Evolutionary conservation across 2,329 filamentous ascomycete genomes (phyloP), one percentile per base, ranked within the genome.

Genomic region (Penicillium sp.): DNA sequence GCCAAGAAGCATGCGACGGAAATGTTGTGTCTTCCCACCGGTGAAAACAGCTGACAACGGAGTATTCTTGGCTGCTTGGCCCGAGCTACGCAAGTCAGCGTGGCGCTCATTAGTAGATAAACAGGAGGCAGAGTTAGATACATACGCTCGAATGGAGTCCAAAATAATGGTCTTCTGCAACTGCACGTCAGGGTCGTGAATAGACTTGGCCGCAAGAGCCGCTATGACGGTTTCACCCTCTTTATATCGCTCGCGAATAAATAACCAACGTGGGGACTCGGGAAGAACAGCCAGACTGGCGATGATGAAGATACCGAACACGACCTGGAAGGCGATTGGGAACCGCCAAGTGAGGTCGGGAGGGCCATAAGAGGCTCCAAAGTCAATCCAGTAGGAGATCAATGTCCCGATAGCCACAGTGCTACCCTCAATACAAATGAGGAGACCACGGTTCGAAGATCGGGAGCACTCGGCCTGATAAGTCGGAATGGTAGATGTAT

Each of bases 121-220:
- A 2, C 38, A 10, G 7, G 18, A 8, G 23, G 16, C 4, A 23
- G 18, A 12, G 4, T 36, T 15, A 15, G 34, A n/a, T 23, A 42
- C 21, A 13, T 42, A 42, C 38, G 79, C 79, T 24, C 76, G 75
- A 58, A 87, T 84, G 3, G 79, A 81, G 64, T 89, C 85, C 28
- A 81, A 68, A 21, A 87, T 83, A 0, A 85, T 83, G 45, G 82
- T 80, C 58, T 79, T 76, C 65, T 51, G 49, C 4, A 47, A 34
- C 8, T n/a, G 23, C 5, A 82, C 82, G 59, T 85, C 78, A 4
- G 77, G 69, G 54, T 80, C 77, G 47, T 82, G 76, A 2, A 77
- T 52, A 34, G 78, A 48, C 18, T 70, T 63, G 16, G 73, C 76
- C 43, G 70, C 66, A 1, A 81, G 72, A 2, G 73, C 73, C 5